Base-by-base conservation (phyloP, 2,329 filamentous ascomycete genomes). In the Talaromyces sp. region DNA sequence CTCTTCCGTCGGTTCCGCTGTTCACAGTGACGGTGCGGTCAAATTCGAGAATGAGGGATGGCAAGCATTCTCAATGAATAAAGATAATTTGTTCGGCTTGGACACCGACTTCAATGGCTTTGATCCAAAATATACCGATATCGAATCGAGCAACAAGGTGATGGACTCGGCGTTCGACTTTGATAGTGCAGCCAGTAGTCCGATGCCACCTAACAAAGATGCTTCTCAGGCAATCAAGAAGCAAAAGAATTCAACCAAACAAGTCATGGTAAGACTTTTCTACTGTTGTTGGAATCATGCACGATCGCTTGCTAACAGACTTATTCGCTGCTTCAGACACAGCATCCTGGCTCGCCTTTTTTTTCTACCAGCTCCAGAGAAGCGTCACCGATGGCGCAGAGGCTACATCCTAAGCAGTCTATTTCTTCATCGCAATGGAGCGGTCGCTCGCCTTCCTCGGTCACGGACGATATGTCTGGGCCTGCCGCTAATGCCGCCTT, bases 131-230 rank as follows among this genome's bases (percentile, higher is more conserved):
- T 63, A 74, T 18, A 65, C 73, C 28, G 79, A 81, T 58, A 67
- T 79, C 48, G 79, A 80, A 64, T 75, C 71, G 6, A 80, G 77
- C 63, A 80, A 80, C 64, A 76, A 75, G 65, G 77, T 76, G 16
- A 80, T 81, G 79, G 78, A 79, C 66, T 78, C 78, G 31, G 78
- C 77, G 12, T 81, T 81, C 63, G 79, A 81, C 65, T 81, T 81
- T 65, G 78, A 80, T 48, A 80, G 78, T 63, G 79, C 79, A 35
- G 78, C 77, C 7, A 80, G 78, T 67, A 80, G 77, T 39, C 78
- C 79, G 1, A 80, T 77, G 64, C 77, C 71, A 42, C 70, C 77
- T 63, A 79, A 73, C 58, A 65, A 63, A 37, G 73, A 72, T 52
- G 65, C 39, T 67, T 21, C 66, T 66, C 21, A 65, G 67, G 42